Conservation (phyloP, 2,329 filamentous ascomycete genomes). For the Alternaria brassicicola region DNA sequence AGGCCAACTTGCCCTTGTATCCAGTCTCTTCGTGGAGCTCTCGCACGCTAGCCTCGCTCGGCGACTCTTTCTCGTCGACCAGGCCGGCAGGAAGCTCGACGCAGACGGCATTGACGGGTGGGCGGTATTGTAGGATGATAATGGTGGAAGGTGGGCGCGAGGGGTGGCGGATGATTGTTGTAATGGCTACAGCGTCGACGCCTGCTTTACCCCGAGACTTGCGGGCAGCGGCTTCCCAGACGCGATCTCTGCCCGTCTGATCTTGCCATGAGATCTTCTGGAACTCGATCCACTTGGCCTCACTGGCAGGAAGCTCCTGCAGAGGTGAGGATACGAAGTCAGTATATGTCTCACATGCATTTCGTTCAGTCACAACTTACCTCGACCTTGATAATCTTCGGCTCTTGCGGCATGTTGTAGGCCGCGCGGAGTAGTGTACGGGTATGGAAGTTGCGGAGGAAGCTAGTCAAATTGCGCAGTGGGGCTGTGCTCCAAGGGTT, state of each 20-base stretch:
- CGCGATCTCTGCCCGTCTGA: slow-evolving; percentile 53
- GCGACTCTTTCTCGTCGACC: slow-evolving; percentile 63
- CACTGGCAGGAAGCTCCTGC: slow-evolving; percentile 56
- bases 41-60: slow-evolving; percentile 61
- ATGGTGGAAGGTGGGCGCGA: slow-evolving; percentile 57
- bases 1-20: slow-evolving; percentile 59
- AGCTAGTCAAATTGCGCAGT: not conserved
- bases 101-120: slow-evolving; percentile 63
- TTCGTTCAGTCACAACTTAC: too few species aligned
- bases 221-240: slow-evolving; percentile 58
- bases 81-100: slow-evolving; percentile 67
- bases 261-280: slow-evolving; percentile 60
- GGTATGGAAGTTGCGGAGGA: slow-evolving; percentile 22
- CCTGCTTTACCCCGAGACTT: slow-evolving; percentile 62
- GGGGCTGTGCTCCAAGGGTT: not conserved
- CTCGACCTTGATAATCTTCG: slow-evolving; percentile 49
- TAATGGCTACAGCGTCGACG: slow-evolving; percentile 65
- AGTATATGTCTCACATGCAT: too few species aligned
- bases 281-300: slow-evolving; percentile 64
- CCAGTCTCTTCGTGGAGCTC: slow-evolving; percentile 69
- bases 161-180: slow-evolving; percentile 60
- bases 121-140: slow-evolving; percentile 65
- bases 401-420: slow-evolving; percentile 42
- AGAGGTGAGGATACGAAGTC: too few species aligned
- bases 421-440: slow-evolving; percentile 20